phyloP scores from a whole-genome alignment of 345 rosid species.

The Eutrema japonicum region DNA sequence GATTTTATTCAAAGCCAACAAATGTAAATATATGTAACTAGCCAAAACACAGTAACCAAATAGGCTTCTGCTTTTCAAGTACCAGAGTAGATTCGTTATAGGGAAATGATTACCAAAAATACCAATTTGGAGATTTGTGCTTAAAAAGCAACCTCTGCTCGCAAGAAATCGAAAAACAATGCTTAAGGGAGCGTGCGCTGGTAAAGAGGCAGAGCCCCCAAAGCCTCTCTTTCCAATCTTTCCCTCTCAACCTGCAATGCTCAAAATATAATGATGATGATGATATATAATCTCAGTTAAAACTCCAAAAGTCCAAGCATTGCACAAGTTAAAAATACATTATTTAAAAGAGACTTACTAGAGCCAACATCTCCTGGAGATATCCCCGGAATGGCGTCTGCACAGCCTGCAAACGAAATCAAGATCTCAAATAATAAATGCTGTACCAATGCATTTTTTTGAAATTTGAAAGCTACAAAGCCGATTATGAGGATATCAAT shows the following conservation, averaged over 20 bases:
- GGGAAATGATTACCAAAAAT: background rate
- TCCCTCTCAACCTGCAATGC: constrained; percentile 80
- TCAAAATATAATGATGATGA: background rate
- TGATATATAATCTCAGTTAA: background rate
- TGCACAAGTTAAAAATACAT: background rate
- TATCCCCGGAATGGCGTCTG: constrained; percentile 90
- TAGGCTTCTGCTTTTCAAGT: too few relatives aligned
- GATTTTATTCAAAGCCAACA: too few relatives aligned
- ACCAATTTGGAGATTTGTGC: constrained; percentile 17
- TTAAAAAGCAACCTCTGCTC: background rate
- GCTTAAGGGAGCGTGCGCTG: constrained; percentile 80
- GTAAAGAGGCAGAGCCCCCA: constrained; percentile 90
- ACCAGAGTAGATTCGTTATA: background rate
- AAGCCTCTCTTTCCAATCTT: constrained; percentile 75
- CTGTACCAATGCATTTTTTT: background rate
- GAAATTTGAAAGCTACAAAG: background rate
- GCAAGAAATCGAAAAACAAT: background rate
- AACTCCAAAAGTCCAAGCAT: background rate
- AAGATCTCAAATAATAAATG: constrained; percentile 1
- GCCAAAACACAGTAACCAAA: too few relatives aligned
- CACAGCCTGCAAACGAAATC: constrained; percentile 52
- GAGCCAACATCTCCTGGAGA: constrained; percentile 81
- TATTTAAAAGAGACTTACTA: constrained; percentile 60
- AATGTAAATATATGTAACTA: too few relatives aligned
- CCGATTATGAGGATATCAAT: background rate